These are phyloP conservation scores for Plantago coronopus DNA, from an alignment of 305 asterid genomes.

Conservation along the genomic window DNA sequence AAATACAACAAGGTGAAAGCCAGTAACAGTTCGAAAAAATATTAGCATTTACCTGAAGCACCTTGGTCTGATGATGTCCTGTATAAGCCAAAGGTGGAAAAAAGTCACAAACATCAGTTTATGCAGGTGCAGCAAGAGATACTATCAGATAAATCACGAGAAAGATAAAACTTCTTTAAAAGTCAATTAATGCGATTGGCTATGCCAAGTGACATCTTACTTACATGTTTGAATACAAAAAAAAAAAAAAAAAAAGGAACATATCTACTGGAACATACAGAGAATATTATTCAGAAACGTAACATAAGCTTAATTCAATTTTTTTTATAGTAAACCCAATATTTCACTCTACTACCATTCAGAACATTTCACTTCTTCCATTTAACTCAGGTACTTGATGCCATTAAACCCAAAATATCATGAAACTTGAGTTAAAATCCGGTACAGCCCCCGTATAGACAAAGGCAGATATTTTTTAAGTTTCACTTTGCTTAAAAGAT, in stretches of 20 bases:
- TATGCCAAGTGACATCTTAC: too few relatives aligned
- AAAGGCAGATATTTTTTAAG: not conserved
- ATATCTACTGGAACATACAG: too few relatives aligned
- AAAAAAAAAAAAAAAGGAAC: not conserved
- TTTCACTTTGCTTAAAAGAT: slow-evolving; percentile 5
- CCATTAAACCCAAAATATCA: not conserved
- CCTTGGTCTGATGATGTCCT: slow-evolving; percentile 64
- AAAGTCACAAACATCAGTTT: slow-evolving; percentile 18
- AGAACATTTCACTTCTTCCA: too few relatives aligned
- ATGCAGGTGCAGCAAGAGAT: too few relatives aligned
- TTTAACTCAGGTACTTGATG: too few relatives aligned
- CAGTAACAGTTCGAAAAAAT: slow-evolving; percentile 14
- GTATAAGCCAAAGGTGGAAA: slow-evolving; percentile 30
- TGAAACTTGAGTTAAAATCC: not conserved
- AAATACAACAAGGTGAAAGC: not conserved
- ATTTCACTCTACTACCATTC: too few relatives aligned
- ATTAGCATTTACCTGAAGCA: slow-evolving; percentile 53
- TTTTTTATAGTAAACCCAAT: too few relatives aligned
- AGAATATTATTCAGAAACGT: not conserved
- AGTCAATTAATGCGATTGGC: too few relatives aligned
- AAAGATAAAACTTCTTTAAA: too few relatives aligned
- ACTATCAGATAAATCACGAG: too few relatives aligned
- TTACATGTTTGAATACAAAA: not conserved
- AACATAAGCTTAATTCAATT: not conserved
- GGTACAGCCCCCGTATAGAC: too few relatives aligned